These are phyloP conservation scores for Aurantiochytrium sp. DNA, from an alignment of 108 stramenopile genomes.

Conservation along the genomic window DNA sequence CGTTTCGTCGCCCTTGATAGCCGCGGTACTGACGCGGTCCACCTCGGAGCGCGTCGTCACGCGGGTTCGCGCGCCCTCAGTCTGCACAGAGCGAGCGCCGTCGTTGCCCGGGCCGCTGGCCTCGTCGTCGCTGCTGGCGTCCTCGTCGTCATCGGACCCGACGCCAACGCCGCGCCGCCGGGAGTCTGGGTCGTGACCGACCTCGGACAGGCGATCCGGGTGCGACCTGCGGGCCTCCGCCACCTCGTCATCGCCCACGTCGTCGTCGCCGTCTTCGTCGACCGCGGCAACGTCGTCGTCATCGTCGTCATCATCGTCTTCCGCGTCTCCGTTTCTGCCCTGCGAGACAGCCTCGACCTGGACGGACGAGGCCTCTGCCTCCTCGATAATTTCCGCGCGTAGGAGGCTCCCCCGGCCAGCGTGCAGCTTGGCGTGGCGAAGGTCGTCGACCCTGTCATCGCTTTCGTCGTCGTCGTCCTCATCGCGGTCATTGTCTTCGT, in stretches of 20 bases:
- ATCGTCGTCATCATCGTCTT: background rate
- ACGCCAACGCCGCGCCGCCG: too few relatives aligned
- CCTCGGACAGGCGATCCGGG: too few relatives aligned
- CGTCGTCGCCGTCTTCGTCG: background rate
- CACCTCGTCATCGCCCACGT: too few relatives aligned
- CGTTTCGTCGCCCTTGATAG: background rate
- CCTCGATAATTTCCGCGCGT: background rate
- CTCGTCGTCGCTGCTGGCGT: background rate
- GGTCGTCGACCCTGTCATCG: background rate
- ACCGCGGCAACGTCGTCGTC: background rate
- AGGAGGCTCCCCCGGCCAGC: background rate
- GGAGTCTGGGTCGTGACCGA: too few relatives aligned
- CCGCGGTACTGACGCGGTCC: background rate
- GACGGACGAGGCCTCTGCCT: background rate
- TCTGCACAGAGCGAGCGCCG: background rate
- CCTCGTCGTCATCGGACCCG: background rate
- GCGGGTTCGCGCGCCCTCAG: background rate
- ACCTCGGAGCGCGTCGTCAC: background rate
- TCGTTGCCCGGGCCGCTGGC: background rate
- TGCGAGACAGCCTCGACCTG: background rate
- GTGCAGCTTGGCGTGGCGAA: background rate
- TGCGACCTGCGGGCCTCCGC: too few relatives aligned
- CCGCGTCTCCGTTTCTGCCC: background rate
- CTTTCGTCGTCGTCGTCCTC: background rate
- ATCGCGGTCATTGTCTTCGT: background rate